Evolutionary conservation across 306 rosid species (phyloP), one percentile per base, ranked within the genome.

Genomic region (Dryas alaskensis): DNA sequence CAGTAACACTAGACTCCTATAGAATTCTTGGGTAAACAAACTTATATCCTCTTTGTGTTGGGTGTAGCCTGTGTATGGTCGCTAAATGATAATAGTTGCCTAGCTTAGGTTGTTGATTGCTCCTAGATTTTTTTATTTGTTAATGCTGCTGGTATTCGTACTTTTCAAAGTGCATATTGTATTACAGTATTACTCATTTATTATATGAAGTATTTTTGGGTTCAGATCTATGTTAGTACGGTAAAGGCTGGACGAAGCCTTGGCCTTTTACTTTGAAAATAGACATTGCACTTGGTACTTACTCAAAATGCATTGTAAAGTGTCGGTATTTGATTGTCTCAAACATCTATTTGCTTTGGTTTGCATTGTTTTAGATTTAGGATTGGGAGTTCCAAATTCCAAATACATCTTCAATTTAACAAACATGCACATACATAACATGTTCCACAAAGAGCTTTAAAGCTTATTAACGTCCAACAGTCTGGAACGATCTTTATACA

Each of bases 41-140:
- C 44, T 66, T 47, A 48, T 74, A 51, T 69, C 53, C 65, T 40
- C 10, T 54, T 64, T 14, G 6, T 25, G 40, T 17, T 55, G 45
- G 7, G 7, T n/a, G 65, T 60, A 31, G 50, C 14, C 13, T 13
- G 59, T 45, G 54, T n/a, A 3, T 42, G 57, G 71, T 70, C 58
- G 7, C 46, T 10, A 7, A 52, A 63, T 43, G 42, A 63, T 11
- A 47, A 42, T 53, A 49, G 10, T 65, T 69, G 3, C n/a, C 45
- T 62, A 60, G 67, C 61, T 68, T 74, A 69, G 71, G 59, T 62
- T 71, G 64, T 27, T 62, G 65, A 55, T 74, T 43, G 6, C 42
- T 42, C 67, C 44, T 37, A n/a, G 8, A 46, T 10, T 4, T 19
- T 4, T 47, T 31, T 43, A 2, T 14, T 5, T 73, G 67, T 39